Evolutionary conservation across 2,329 filamentous ascomycete genomes (phyloP).

Genomic region (Fusarium xylarioides): DNA sequence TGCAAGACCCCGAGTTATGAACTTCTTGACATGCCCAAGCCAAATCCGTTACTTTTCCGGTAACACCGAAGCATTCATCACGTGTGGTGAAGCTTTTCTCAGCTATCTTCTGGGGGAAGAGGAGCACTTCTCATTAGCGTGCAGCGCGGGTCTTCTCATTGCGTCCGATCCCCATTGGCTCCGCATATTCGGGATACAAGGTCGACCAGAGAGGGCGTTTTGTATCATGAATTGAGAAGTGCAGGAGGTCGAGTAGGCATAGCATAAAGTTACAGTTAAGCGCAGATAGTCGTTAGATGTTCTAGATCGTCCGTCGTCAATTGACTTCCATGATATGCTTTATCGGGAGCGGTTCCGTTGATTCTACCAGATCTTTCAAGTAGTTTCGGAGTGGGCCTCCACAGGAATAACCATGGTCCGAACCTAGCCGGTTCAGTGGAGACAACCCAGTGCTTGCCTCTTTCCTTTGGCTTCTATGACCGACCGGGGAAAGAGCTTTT

Average conservation of each 20-base stretch:
- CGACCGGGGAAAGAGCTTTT: slow-evolving; percentile 45
- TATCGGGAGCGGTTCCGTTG: slow-evolving; percentile 6
- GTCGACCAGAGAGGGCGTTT: not conserved
- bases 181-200: slow-evolving; percentile 11
- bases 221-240: not conserved
- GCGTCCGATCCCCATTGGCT: slow-evolving; percentile 28
- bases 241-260: not conserved
- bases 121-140: slow-evolving; percentile 8
- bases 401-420: slow-evolving; percentile 46
- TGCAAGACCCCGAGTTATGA: not conserved
- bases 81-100: slow-evolving; percentile 28
- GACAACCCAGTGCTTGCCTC: slow-evolving; percentile 45
- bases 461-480: slow-evolving; percentile 57
- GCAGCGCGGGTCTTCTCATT: slow-evolving; percentile 15
- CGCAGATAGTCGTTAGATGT: not conserved
- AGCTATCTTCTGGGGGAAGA: slow-evolving; percentile 19
- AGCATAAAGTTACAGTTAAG: too few species aligned
- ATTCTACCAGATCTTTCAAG: slow-evolving; percentile 12
- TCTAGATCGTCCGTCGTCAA: not conserved
- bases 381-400: slow-evolving; percentile 27
- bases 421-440: slow-evolving; percentile 41
- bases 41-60: slow-evolving; percentile 17
- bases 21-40: slow-evolving; percentile 2
- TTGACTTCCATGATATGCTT: not conserved
- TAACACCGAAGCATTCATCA: slow-evolving; percentile 25